Evolutionary conservation across 2,329 filamentous ascomycete species (phyloP).

Genomic region (Colletotrichum sp.): DNA sequence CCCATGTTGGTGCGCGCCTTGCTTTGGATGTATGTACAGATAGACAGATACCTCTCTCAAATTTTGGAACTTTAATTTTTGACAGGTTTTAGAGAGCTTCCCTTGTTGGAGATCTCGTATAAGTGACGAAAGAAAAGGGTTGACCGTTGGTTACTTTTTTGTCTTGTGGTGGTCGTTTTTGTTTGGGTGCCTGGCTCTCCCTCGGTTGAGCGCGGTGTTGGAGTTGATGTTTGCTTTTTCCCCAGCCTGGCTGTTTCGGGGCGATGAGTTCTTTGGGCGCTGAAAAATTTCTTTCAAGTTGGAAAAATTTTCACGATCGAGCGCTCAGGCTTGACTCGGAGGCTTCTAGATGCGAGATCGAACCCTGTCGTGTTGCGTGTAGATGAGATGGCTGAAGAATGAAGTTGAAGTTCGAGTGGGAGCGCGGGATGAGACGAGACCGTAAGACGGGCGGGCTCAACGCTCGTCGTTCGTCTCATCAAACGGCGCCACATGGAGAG

Average conservation of each 20-base stretch:
- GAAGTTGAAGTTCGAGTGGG: background rate
- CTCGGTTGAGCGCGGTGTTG: background rate
- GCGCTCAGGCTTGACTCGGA: background rate
- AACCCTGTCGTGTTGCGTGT: background rate
- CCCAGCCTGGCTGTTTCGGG: background rate
- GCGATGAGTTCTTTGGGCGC: background rate
- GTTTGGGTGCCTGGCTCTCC: background rate
- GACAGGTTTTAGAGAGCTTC: background rate
- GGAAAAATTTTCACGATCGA: background rate
- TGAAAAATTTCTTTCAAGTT: background rate
- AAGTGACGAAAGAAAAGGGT: background rate
- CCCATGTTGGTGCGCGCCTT: background rate
- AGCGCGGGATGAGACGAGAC: background rate
- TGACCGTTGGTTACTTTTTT: background rate
- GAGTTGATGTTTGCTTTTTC: conserved; percentile 6
- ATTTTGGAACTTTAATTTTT: background rate
- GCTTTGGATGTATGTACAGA: background rate
- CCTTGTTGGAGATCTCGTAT: background rate
- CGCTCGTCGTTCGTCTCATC: background rate
- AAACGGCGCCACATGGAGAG: background rate
- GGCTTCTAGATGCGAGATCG: background rate
- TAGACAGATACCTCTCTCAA: conserved; percentile 15
- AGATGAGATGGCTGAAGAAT: background rate
- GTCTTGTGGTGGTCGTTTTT: background rate
- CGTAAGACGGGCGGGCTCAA: background rate